Evolutionary conservation across 2,329 filamentous ascomycete species (phyloP).

Genomic region (Penicillium expansum): DNA sequence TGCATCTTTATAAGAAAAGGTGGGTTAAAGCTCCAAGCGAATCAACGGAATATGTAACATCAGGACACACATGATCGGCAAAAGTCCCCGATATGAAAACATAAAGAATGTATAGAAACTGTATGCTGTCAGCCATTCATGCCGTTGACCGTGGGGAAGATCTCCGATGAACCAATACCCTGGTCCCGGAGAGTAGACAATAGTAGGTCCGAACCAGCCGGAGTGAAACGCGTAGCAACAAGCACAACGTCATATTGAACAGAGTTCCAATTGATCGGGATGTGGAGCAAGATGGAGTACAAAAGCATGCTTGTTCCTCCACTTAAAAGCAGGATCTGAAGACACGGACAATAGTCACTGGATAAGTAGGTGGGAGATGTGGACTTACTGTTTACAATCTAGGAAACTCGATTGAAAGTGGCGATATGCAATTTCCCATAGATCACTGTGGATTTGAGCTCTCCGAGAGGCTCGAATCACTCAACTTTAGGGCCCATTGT

Average conservation of each 20-base stretch:
- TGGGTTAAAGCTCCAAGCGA: constrained; percentile 8
- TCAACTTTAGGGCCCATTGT: not conserved
- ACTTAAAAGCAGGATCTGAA: not conserved
- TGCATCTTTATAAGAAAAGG: constrained; percentile 18
- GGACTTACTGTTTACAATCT: not conserved
- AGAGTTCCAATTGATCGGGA: constrained; percentile 3
- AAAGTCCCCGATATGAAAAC: constrained; percentile 12
- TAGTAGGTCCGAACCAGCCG: constrained; percentile 19
- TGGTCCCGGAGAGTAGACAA: constrained; percentile 8
- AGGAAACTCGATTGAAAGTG: not conserved
- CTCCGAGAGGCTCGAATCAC: not conserved
- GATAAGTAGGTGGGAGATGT: not conserved
- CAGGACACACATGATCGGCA: constrained; percentile 7
- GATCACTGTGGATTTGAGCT: not conserved
- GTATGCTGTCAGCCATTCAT: not conserved
- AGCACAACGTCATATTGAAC: constrained; percentile 20
- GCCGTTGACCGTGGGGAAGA: constrained; percentile 9
- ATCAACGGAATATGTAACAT: not conserved
- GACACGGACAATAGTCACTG: constrained; percentile 8
- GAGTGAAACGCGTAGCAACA: constrained; percentile 13
- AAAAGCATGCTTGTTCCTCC: constrained; percentile 10
- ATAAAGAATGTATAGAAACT: constrained; percentile 16
- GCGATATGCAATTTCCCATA: not conserved
- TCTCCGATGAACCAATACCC: constrained; percentile 8
- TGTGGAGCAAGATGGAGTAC: constrained; percentile 20